Conservation (phyloP, 495 filamentous ascomycete genomes). For the Collariella sp. region DNA sequence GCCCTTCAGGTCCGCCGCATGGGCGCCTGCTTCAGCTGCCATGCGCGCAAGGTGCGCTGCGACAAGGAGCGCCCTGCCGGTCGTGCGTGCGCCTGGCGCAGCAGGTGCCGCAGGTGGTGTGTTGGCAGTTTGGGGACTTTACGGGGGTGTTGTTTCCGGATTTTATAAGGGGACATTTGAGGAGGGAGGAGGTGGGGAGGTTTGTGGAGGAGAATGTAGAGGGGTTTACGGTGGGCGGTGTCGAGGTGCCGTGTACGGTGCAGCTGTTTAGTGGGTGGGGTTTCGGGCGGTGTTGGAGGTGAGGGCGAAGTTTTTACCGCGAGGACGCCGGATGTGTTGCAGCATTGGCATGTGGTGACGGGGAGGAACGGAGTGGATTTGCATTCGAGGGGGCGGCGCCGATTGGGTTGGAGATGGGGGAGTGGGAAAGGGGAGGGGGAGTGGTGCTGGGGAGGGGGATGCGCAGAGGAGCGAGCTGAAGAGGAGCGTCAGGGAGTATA, state of each 20-base stretch:
- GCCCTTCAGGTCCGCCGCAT: slow-evolving; percentile 39
- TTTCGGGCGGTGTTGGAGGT: slow-evolving; percentile 31
- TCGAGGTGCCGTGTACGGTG: slow-evolving; percentile 30
- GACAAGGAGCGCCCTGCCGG: slow-evolving; percentile 40
- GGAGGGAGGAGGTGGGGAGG: slow-evolving; percentile 33
- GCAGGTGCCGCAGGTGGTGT: slow-evolving; percentile 36
- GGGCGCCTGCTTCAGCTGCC: slow-evolving; percentile 45
- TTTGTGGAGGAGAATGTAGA: slow-evolving; percentile 38
- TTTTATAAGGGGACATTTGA: slow-evolving; percentile 41
- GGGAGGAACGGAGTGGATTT: slow-evolving; percentile 28
- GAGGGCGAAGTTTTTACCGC: slow-evolving; percentile 41
- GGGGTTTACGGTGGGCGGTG: slow-evolving; percentile 29
- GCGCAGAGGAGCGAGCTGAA: slow-evolving; percentile 34
- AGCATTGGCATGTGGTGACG: slow-evolving; percentile 35
- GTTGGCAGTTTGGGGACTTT: slow-evolving; percentile 43
- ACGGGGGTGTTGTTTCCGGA: slow-evolving; percentile 37
- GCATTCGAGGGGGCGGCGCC: slow-evolving; percentile 31
- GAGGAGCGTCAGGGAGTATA: slow-evolving; percentile 32
- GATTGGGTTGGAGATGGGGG: slow-evolving; percentile 34
- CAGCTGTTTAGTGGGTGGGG: slow-evolving; percentile 35
- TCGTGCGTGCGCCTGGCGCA: slow-evolving; percentile 39
- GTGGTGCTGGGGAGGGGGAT: slow-evolving; percentile 4
- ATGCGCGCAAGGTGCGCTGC: slow-evolving; percentile 40
- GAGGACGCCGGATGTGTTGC: slow-evolving; percentile 35
- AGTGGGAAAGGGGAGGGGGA: neutral